Evolutionary conservation across 1,284 basidiomycete species (phyloP), one percentile per base, ranked within the genome.

Genomic region (Rhizopogon parksii): DNA sequence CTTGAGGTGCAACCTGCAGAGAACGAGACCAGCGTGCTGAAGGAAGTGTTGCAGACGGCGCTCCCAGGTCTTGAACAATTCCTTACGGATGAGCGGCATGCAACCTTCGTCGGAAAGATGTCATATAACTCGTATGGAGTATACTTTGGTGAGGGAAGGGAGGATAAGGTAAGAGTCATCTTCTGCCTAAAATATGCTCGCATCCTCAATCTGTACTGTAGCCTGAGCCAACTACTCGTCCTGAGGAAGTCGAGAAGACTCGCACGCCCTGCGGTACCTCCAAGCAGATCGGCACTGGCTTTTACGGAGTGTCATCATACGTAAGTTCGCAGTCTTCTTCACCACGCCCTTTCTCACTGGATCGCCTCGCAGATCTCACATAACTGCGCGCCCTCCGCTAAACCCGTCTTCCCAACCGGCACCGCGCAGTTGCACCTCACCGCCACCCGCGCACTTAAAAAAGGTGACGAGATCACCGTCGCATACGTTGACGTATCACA

Each of bases 281-380:
- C 39, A 82, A 76, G 34, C 88, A 91, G 68, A 69, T 87, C 49
- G 88, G 88, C 46, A 75, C 75, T 49, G 88, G 82, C 12, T 71
- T 90, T 58, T 91, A 87, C 66, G 72, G 78, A 21, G 74, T 90
- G 43, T 88, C 88, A 2, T 78, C 87, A 36, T 89, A 91, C 66
- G 82, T 80, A 53, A 49, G 79, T 63, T 27, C 49, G 45, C 53
- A 39, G 19, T 37, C 3, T 35, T 27, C 34, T 36, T 34, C 19
- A 2, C 19, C 15, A 24, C 17, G 17, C 25, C 9, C 2, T 40
- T 14, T 36, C 24, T 43, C 36, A 17, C 43, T 25, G 38, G 25
- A 30, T 46, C 27, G 34, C 54, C 46, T 19, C 47, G 43, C 54
- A 80, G 78, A 65, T 88, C 45, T 66, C 73, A 2, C 88, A 91